Conservation (phyloP, 257 asterid genomes). For the Solanum tacnaense region DNA sequence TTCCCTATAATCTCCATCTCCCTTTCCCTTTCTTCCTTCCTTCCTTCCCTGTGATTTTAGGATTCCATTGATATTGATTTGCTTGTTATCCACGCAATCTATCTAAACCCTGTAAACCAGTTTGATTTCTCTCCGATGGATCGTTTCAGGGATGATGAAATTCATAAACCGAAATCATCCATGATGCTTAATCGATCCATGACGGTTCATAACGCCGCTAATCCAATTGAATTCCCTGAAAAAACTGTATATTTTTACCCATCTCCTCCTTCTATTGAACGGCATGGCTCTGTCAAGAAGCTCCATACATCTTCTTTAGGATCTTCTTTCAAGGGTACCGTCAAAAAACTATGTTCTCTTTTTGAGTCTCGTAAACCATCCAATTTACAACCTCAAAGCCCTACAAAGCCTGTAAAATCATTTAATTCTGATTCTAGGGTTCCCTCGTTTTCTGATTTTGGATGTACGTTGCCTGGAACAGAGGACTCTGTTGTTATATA, state of each 20-base stretch:
- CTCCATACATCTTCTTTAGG: slow-evolving; percentile 43
- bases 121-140: neutral
- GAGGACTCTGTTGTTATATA: slow-evolving; percentile 80
- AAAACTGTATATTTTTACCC: neutral
- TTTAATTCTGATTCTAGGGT: slow-evolving; percentile 19
- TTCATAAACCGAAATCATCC: neutral
- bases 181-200: neutral
- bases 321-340: slow-evolving; percentile 66
- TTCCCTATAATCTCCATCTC: neutral
- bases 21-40: neutral
- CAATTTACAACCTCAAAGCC: slow-evolving; percentile 1
- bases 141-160: neutral
- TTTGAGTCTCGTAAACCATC: slow-evolving; percentile 29
- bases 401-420: slow-evolving; percentile 12
- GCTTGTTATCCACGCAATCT: neutral
- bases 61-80: neutral
- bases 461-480: slow-evolving; percentile 44
- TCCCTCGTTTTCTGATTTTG: neutral
- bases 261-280: slow-evolving; percentile 24
- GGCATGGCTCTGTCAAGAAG: slow-evolving; percentile 48
- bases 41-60: neutral
- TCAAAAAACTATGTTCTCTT: slow-evolving; percentile 52
- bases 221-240: neutral
- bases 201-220: neutral
- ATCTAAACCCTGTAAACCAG: neutral